Evolutionary conservation across 2,329 filamentous ascomycete genomes (phyloP).

Genomic region (Fusarium staphyleae): DNA sequence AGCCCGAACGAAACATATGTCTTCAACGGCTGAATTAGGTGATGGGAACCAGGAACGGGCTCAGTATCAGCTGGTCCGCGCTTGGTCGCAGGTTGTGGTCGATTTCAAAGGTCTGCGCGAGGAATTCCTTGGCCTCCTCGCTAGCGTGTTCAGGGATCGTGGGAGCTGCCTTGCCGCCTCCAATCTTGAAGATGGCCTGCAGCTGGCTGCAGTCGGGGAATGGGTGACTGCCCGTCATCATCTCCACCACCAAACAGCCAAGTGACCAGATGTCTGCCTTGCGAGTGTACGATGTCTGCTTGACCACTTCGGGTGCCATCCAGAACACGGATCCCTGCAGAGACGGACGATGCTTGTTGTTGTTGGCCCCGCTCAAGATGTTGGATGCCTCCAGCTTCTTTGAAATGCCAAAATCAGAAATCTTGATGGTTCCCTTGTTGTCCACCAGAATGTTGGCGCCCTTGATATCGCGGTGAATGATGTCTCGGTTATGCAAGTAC

Average conservation of each 20-base stretch:
- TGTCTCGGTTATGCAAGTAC: conserved; percentile 92
- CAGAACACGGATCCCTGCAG: conserved; percentile 98
- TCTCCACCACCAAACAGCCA: conserved; percentile 95
- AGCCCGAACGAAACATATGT: background rate
- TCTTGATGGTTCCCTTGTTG: conserved; percentile 99
- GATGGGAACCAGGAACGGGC: conserved; percentile 80
- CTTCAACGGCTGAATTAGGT: conserved; percentile 47
- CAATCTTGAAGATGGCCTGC: conserved; percentile 98
- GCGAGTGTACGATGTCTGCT: conserved; percentile 95
- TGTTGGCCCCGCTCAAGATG: conserved; percentile 73
- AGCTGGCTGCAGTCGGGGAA: conserved; percentile 97
- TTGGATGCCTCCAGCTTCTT: conserved; percentile 96
- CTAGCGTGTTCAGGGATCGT: conserved; percentile 88
- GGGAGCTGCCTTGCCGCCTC: conserved; percentile 83
- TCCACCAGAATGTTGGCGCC: conserved; percentile 98
- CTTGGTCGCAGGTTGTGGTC: conserved; percentile 92
- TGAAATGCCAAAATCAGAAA: conserved; percentile 98
- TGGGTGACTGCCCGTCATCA: conserved; percentile 97
- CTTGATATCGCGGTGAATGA: conserved; percentile 99
- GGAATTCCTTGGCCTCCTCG: conserved; percentile 81
- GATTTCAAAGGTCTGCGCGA: conserved; percentile 91
- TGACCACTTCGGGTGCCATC: conserved; percentile 99
- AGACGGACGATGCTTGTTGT: conserved; percentile 75
- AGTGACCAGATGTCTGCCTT: conserved; percentile 99
- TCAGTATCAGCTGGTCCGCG: conserved; percentile 87